These are phyloP conservation scores for Rhytidiadelphus loreus DNA, from an alignment of 225 moss, liverwort and hornwort species.

Conservation along the genomic window DNA sequence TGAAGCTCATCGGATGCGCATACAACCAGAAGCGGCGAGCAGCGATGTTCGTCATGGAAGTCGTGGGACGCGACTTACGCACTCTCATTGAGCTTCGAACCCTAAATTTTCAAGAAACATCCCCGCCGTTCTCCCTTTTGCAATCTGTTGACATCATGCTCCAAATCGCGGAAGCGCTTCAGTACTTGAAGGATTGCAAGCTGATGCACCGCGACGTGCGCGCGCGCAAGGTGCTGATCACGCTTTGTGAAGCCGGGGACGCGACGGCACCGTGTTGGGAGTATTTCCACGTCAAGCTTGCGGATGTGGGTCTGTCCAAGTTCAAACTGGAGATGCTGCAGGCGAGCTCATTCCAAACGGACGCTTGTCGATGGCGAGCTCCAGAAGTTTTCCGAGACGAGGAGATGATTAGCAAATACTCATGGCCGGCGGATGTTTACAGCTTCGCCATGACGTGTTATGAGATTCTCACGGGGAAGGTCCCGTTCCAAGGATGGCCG, in stretches of 20 bases:
- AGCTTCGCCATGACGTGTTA: conserved; percentile 52
- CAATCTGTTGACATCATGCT: conserved; percentile 45
- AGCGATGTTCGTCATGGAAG: conserved; percentile 46
- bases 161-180: conserved; percentile 44
- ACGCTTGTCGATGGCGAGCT: conserved; percentile 43
- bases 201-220: conserved; percentile 43
- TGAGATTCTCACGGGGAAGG: conserved; percentile 39
- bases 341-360: conserved; percentile 38
- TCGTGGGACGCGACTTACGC: conserved; percentile 35
- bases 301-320: conserved; percentile 35
- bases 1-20: conserved; percentile 39
- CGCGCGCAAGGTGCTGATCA: conserved; percentile 38
- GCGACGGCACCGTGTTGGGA: conserved; percentile 22
- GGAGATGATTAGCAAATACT: conserved; percentile 28
- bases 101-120: conserved; percentile 5
- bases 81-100: conserved; percentile 33
- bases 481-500: conserved; percentile 32
- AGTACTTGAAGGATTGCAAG: conserved; percentile 42
- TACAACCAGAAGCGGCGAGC: conserved; percentile 32
- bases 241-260: conserved; percentile 27
- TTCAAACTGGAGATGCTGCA: conserved; percentile 39
- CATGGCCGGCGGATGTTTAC: conserved; percentile 46
- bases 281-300: conserved; percentile 47
- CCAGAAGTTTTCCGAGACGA: conserved; percentile 49
- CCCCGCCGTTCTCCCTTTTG: conserved; percentile 31